These are phyloP conservation scores for Schoenoplectus triqueter DNA, from an alignment of 202 grass and related monocot genomes.

Conservation along the genomic window DNA sequence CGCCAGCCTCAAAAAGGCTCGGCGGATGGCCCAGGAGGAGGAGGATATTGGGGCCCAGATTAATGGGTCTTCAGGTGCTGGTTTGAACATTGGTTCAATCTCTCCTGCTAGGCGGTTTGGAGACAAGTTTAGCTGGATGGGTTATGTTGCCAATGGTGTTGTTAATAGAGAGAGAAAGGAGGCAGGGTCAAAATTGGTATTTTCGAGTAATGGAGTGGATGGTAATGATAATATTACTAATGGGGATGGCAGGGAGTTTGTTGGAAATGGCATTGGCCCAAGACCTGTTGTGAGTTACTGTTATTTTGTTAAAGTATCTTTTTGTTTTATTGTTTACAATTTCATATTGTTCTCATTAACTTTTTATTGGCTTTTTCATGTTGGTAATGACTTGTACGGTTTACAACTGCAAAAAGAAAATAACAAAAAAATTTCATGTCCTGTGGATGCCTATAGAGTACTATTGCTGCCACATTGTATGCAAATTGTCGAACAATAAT, in stretches of 20 bases:
- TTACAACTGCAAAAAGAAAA: neutral
- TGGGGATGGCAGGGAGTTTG: slow-evolving; percentile 21
- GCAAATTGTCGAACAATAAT: neutral
- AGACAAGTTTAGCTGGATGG: slow-evolving; percentile 28
- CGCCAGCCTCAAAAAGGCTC: slow-evolving; percentile 67
- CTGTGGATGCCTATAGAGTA: neutral
- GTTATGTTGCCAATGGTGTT: slow-evolving; percentile 31
- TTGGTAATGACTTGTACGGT: neutral
- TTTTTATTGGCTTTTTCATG: neutral
- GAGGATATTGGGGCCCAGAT: slow-evolving; percentile 41
- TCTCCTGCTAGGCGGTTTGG: slow-evolving; percentile 31
- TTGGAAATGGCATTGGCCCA: slow-evolving; percentile 32
- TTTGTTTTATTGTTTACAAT: neutral
- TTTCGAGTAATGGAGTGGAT: slow-evolving; percentile 31
- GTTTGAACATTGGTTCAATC: slow-evolving; percentile 11
- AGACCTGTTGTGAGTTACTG: slow-evolving; percentile 36
- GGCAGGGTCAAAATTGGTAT: neutral
- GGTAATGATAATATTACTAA: neutral
- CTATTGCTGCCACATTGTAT: neutral
- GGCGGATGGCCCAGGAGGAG: slow-evolving; percentile 41
- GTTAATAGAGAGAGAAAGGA: slow-evolving; percentile 33
- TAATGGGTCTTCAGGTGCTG: slow-evolving; percentile 29
- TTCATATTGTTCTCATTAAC: neutral
- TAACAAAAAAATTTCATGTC: neutral
- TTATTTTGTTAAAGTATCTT: neutral